Evolutionary conservation across 2,329 filamentous ascomycete genomes (phyloP).

Genomic region (Aspergillus glaucus): DNA sequence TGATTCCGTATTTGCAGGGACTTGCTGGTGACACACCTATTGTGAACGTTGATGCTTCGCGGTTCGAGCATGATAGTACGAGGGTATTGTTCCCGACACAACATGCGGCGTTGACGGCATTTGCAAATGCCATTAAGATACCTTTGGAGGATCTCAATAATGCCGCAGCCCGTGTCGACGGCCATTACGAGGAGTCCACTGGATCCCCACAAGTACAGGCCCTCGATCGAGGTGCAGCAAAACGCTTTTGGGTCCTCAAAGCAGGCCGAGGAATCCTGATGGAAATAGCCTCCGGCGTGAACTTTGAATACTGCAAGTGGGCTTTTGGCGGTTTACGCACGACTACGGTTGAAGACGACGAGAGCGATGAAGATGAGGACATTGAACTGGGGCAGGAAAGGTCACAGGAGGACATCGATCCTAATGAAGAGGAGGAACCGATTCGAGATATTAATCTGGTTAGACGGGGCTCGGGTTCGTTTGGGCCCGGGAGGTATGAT

Average conservation of each 20-base stretch:
- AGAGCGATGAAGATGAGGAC: constrained; percentile 29
- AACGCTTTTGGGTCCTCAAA: constrained; percentile 53
- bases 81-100: constrained; percentile 49
- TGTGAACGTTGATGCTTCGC: constrained; percentile 52
- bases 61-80: constrained; percentile 51
- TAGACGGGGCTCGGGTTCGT: neutral
- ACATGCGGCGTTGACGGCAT: constrained; percentile 51
- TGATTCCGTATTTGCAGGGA: constrained; percentile 56
- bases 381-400: constrained; percentile 38
- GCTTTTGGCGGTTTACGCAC: constrained; percentile 57
- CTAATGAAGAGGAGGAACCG: constrained; percentile 40
- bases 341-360: constrained; percentile 30
- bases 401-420: constrained; percentile 44
- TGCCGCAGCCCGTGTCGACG: constrained; percentile 25
- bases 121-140: constrained; percentile 47
- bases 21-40: constrained; percentile 47
- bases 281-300: constrained; percentile 50
- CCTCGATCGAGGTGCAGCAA: constrained; percentile 28
- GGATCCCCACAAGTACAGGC: constrained; percentile 21
- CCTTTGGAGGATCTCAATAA: constrained; percentile 47
- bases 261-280: constrained; percentile 55
- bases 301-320: constrained; percentile 52
- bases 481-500: constrained; percentile 7
- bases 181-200: constrained; percentile 10
- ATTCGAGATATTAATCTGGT: constrained; percentile 32